Percentiles rank a stretch among this genome's conserved stretches.
Evolutionary conservation across 208 protist species (phyloP).

Genomic region (Acanthamoeba triangularis): DNA sequence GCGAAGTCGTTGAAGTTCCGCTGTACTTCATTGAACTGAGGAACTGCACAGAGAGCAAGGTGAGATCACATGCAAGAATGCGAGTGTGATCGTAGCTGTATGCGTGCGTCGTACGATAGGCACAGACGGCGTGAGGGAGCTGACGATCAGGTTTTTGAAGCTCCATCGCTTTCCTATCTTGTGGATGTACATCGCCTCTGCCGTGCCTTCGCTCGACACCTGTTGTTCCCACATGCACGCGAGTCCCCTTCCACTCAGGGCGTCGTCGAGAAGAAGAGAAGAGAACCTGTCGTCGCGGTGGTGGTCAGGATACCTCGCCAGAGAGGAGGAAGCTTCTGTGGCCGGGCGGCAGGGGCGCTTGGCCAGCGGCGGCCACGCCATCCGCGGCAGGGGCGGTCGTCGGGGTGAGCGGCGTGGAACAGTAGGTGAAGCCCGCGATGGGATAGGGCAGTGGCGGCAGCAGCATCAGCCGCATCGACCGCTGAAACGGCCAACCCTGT

Average conservation of each 20-base stretch:
- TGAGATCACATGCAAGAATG: neutral
- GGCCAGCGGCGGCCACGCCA: neutral
- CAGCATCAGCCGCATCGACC: conserved; percentile 1
- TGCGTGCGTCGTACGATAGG: conserved; percentile 25
- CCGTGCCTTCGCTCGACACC: conserved; percentile 1
- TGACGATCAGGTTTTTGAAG: conserved; percentile 14
- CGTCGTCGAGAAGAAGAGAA: neutral
- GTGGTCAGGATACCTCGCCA: neutral
- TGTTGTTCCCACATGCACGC: neutral
- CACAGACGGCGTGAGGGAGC: neutral
- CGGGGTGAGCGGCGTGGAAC: neutral
- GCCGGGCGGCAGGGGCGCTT: too few relatives aligned
- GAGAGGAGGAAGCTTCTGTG: conserved; percentile 54
- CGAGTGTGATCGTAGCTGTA: too few relatives aligned
- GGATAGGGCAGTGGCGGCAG: conserved; percentile 14
- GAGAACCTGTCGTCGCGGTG: too few relatives aligned
- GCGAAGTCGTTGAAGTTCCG: neutral
- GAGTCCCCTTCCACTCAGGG: neutral
- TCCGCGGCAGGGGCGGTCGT: neutral
- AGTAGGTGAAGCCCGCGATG: conserved; percentile 7
- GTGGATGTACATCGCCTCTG: conserved; percentile 40
- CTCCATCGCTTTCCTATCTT: neutral
- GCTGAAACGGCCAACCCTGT: neutral
- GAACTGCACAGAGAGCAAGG: neutral
- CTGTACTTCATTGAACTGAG: conserved; percentile 49